Base-by-base conservation (phyloP, 2,329 filamentous ascomycete genomes). In the Microsporum audouinii region DNA sequence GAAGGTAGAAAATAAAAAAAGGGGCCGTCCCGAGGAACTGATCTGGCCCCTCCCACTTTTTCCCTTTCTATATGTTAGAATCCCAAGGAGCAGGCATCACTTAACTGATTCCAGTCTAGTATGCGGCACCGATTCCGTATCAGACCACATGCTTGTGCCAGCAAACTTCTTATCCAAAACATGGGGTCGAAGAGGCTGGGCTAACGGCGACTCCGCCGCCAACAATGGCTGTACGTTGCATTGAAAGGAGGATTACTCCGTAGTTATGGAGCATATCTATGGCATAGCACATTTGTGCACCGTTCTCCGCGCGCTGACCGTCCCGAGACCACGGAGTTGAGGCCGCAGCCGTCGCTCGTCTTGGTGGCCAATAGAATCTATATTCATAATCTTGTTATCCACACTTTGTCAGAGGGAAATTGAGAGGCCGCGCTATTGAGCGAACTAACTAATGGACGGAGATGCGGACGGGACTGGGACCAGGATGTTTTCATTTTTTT, bases 131-230 rank as follows among this genome's bases (percentile, higher is more conserved):
- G 2, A 10, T 14, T 6, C 51, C 23, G 51, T 55, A 36, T 31
- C 51, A 36, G 51, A 27, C 51, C 51, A 55, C 51, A 55, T 55
- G 51, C 51, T 23, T 17, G 23, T 38, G 12, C 31, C 12, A 55
- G 51, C 51, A 55, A 34, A 17, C 31, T 36, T 38, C 51, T 10
- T n/a, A 3, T 34, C 31, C 33, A 36, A 23, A 36, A 55, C 51
- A 55, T 23, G 51, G 31, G 14, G n/a, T 36, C 17, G 2, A 34
- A 36, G 33, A 5, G 5, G 31, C 14, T 55, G 51, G 51, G n/a
- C 51, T 55, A 55, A 55, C 51, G 51, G 51, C 31, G 51, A 55
- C 51, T 55, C 51, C 51, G 51, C 51, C 51, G 51, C 51, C 36
- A 55, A 55, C n/a, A 17, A 34, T 17, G 14, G 23, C 51, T 12